Conservation (phyloP, 2,329 filamentous ascomycete species). For the Sporothrix dimorphospora region DNA sequence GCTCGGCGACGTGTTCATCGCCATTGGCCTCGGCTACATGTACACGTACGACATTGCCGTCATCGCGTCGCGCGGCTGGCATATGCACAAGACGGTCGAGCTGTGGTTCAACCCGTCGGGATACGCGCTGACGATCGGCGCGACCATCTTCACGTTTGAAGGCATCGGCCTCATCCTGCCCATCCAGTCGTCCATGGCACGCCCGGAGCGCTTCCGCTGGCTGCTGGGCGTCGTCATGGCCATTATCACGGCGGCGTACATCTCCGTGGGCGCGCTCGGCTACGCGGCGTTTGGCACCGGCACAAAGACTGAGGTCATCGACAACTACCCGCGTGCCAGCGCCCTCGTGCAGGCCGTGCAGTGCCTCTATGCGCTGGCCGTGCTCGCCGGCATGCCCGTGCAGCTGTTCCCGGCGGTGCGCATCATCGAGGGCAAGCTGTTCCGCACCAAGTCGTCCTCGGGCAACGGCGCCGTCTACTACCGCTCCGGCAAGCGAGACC, state of each 20-base stretch:
- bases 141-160: slow-evolving; percentile 78
- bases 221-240: slow-evolving; percentile 72
- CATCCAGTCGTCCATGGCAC: slow-evolving; percentile 75
- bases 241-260: slow-evolving; percentile 73
- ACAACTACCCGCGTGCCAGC: slow-evolving; percentile 72
- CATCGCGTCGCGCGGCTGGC: slow-evolving; percentile 55
- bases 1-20: slow-evolving; percentile 71
- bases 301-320: slow-evolving; percentile 74
- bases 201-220: slow-evolving; percentile 67
- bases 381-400: slow-evolving; percentile 73
- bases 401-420: slow-evolving; percentile 75
- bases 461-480: slow-evolving; percentile 34
- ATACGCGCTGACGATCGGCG: slow-evolving; percentile 72
- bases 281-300: slow-evolving; percentile 72
- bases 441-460: slow-evolving; percentile 47
- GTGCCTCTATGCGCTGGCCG: slow-evolving; percentile 72
- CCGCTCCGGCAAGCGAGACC: slow-evolving; percentile 66
- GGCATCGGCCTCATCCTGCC: slow-evolving; percentile 77
- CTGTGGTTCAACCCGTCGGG: slow-evolving; percentile 67
- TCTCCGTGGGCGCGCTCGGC: slow-evolving; percentile 71
- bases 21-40: slow-evolving; percentile 72
- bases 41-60: slow-evolving; percentile 69
- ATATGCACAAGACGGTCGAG: slow-evolving; percentile 61
- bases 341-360: slow-evolving; percentile 76
- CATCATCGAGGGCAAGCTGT: slow-evolving; percentile 69